A percentile compares a stretch with the other conserved stretches of the same genome.
Conservation (phyloP, 192 early-diverging fungal species). For the Haplosporangium gracile region DNA sequence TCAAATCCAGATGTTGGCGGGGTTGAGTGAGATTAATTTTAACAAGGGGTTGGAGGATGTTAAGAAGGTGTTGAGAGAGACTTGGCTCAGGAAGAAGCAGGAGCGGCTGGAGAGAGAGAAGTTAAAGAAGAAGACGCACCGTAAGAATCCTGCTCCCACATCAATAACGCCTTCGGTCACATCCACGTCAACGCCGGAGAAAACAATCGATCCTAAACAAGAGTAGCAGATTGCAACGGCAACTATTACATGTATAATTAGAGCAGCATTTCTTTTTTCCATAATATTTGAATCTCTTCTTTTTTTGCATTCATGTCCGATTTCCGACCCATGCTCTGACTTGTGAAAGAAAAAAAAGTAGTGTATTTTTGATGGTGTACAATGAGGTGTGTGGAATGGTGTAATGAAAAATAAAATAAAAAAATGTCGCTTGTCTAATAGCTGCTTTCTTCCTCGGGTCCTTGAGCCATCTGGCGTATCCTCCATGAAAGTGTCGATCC, state of each 20-base stretch:
- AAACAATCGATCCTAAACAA: background rate
- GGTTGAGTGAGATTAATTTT: constrained; percentile 65
- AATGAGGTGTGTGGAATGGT: constrained; percentile 13
- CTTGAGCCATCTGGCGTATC: background rate
- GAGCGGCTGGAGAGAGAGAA: constrained; percentile 39
- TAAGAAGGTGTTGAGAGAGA: constrained; percentile 46
- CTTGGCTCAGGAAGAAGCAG: constrained; percentile 50
- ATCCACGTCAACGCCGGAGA: background rate
- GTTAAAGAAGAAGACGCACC: constrained; percentile 25
- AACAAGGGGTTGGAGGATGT: constrained; percentile 49
- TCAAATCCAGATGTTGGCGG: constrained; percentile 72
- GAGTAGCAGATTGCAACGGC: background rate
- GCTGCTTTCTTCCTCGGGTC: background rate
- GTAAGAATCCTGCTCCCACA: background rate
- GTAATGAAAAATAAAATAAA: background rate
- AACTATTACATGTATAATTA: background rate
- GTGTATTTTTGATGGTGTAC: constrained; percentile 33
- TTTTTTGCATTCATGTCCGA: background rate
- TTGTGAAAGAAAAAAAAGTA: background rate
- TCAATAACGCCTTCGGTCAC: background rate
- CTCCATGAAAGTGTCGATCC: background rate
- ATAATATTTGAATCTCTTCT: background rate
- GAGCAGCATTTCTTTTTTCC: background rate
- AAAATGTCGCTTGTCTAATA: constrained; percentile 1
- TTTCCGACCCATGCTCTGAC: background rate